Base-by-base conservation (phyloP, 768 basidiomycete species). In the Lepiota venenata region DNA sequence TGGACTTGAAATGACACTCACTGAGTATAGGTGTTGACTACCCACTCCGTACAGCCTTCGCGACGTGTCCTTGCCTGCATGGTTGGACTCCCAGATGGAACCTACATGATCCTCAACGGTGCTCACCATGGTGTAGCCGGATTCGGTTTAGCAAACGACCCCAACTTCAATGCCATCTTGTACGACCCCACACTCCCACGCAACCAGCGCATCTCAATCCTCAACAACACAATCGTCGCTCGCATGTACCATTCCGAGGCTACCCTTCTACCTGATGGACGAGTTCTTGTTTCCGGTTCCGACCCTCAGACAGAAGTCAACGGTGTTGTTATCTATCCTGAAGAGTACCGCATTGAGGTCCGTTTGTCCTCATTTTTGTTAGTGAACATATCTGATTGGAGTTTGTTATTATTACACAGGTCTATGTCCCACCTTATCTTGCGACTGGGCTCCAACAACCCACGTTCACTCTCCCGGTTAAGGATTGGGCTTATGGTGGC, bases 391-490 rank as follows among this genome's bases (percentile, higher is more conserved):
- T 18, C 29, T 35, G 15, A 37, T n/a, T 35, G n/a, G 18, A 9
- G 16, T 20, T 18, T 50, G 21, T 38, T 35, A 6, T 38, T 35
- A 6, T 20, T 79, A 21, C 58, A 78, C 40, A 74, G 73, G 84
- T 87, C 22, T 97, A 96, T 71, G 80, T 89, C 61, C 96, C 96
- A 5, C 91, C 89, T 14, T 98, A 96, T 68, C 78, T 92, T 56
- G 83, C 71, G 57, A 69, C 79, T 58, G 87, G 87, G 9, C 69
- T 76, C 57, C 65, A 58, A 4, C 87, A 86, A 54, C 93, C 88
- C 0, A 72, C 68, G 40, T 87, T 83, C 65, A 82, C 74, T 18
- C 74, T 88, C 41, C 59, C 74, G 0, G 64, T 73, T 53, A 80
- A 74, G 10, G 88, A 92, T 62, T 91, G 88, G 87, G 66, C 61